These are phyloP conservation scores for Leccinum subgranulosum DNA, from an alignment of 768 basidiomycete species.

Conservation along the genomic window DNA sequence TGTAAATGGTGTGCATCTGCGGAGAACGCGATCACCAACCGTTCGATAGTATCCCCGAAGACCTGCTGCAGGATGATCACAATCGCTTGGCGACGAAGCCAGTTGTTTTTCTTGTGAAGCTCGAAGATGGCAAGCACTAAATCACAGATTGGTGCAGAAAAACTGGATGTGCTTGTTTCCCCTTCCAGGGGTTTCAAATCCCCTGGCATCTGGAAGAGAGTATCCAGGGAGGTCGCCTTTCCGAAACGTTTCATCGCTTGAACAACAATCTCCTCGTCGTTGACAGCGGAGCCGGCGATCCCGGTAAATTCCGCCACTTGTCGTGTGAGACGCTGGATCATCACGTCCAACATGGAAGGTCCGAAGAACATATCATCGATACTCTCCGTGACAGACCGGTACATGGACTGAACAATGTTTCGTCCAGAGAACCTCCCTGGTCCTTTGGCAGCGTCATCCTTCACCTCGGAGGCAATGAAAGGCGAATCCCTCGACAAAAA, in stretches of 20 bases:
- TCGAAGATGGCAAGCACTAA: slow-evolving; percentile 91
- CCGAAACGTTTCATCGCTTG: slow-evolving; percentile 75
- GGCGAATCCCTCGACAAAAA: slow-evolving; percentile 90
- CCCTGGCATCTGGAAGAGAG: slow-evolving; percentile 68
- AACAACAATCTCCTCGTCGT: slow-evolving; percentile 82
- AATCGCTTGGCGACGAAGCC: slow-evolving; percentile 93
- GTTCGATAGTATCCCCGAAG: slow-evolving; percentile 91
- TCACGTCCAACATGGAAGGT: slow-evolving; percentile 92
- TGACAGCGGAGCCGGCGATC: slow-evolving; percentile 70
- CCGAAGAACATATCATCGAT: slow-evolving; percentile 98
- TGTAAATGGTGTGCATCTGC: background rate
- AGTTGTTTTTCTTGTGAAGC: slow-evolving; percentile 93
- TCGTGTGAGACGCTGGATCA: slow-evolving; percentile 84
- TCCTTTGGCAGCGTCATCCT: slow-evolving; percentile 38
- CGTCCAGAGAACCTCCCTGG: slow-evolving; percentile 58
- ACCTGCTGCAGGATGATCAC: slow-evolving; percentile 96
- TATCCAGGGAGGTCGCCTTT: slow-evolving; percentile 61
- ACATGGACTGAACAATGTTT: slow-evolving; percentile 81
- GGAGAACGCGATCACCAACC: slow-evolving; percentile 46
- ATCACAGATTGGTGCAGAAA: slow-evolving; percentile 93
- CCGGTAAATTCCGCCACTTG: slow-evolving; percentile 90
- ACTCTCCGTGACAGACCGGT: slow-evolving; percentile 88
- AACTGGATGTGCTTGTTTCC: slow-evolving; percentile 84
- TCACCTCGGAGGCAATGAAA: slow-evolving; percentile 59
- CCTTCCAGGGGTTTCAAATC: slow-evolving; percentile 81